Conservation (phyloP, 257 asterid species). For the Paulownia fortunei region DNA sequence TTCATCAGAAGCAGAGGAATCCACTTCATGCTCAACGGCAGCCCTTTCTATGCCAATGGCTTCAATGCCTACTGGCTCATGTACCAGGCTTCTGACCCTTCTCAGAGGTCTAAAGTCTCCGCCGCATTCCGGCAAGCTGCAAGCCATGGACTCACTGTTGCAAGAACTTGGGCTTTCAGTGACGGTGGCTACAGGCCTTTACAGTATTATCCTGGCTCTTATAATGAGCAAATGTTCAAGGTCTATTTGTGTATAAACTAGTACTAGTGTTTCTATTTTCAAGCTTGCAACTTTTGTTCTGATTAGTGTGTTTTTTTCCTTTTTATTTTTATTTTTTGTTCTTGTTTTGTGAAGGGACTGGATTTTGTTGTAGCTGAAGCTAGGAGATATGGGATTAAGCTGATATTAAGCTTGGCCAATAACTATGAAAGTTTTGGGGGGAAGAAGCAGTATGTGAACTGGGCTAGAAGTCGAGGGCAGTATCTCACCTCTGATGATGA, state of each 20-base stretch:
- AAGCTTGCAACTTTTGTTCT: background rate
- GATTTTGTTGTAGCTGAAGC: slow-evolving; percentile 94
- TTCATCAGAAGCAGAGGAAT: slow-evolving; percentile 68
- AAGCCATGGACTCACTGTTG: slow-evolving; percentile 75
- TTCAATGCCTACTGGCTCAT: slow-evolving; percentile 97
- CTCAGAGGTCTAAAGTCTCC: slow-evolving; percentile 70
- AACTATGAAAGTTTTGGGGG: slow-evolving; percentile 92
- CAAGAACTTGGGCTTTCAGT: slow-evolving; percentile 95
- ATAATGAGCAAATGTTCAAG: slow-evolving; percentile 73
- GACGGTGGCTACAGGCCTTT: slow-evolving; percentile 84
- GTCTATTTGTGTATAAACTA: slow-evolving; percentile 30
- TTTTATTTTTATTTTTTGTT: background rate
- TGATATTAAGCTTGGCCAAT: slow-evolving; percentile 74
- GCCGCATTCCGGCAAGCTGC: slow-evolving; percentile 78
- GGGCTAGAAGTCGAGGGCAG: slow-evolving; percentile 82
- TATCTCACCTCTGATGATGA: slow-evolving; percentile 79
- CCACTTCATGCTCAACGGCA: slow-evolving; percentile 70
- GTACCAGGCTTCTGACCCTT: slow-evolving; percentile 81
- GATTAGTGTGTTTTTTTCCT: background rate
- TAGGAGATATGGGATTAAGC: slow-evolving; percentile 71
- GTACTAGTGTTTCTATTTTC: background rate
- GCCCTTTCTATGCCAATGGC: slow-evolving; percentile 82
- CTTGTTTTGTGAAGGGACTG: slow-evolving; percentile 60
- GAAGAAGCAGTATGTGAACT: slow-evolving; percentile 84
- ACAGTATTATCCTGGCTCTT: slow-evolving; percentile 76